A percentile compares a stretch with the other conserved stretches of the same genome.
phyloP scores from a whole-genome alignment of 2,329 filamentous ascomycete species.

The Fusarium sp. region DNA sequence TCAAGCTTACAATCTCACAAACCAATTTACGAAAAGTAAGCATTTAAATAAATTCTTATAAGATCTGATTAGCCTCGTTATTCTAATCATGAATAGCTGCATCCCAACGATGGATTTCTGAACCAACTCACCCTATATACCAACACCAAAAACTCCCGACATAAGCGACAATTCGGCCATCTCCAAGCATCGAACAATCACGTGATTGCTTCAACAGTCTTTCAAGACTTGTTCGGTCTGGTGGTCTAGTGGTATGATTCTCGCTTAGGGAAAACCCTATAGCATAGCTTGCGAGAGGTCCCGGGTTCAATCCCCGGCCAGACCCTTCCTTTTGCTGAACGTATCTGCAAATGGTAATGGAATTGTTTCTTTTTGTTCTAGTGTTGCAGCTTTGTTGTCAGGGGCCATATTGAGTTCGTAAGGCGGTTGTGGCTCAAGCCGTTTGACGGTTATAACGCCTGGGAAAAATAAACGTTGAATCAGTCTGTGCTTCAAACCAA shows the following conservation, averaged over 20 bases:
- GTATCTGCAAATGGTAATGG: background rate
- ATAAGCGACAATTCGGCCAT: rapidly evolving
- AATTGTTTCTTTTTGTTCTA: background rate
- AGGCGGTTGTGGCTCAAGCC: background rate
- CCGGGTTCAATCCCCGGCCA: conserved; percentile 60
- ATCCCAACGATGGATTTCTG: background rate
- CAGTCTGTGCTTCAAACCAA: background rate
- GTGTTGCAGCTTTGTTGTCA: background rate
- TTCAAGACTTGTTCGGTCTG: conserved; percentile 51
- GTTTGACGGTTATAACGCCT: background rate
- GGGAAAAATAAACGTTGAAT: background rate
- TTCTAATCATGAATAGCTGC: background rate
- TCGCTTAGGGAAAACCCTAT: conserved; percentile 69
- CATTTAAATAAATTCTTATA: background rate
- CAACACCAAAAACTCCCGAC: rapidly evolving
- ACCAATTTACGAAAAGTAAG: background rate
- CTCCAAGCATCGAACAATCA: background rate
- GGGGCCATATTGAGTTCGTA: background rate
- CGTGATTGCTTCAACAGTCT: conserved; percentile 46
- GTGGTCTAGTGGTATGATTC: conserved; percentile 78
- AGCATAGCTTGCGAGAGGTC: conserved; percentile 56
- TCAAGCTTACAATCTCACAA: background rate
- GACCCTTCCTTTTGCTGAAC: conserved; percentile 45
- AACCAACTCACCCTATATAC: background rate
- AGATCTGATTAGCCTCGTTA: background rate